Evolutionary conservation across 108 stramenopile species (phyloP).

Genomic region (Skeletonema marinoi): DNA sequence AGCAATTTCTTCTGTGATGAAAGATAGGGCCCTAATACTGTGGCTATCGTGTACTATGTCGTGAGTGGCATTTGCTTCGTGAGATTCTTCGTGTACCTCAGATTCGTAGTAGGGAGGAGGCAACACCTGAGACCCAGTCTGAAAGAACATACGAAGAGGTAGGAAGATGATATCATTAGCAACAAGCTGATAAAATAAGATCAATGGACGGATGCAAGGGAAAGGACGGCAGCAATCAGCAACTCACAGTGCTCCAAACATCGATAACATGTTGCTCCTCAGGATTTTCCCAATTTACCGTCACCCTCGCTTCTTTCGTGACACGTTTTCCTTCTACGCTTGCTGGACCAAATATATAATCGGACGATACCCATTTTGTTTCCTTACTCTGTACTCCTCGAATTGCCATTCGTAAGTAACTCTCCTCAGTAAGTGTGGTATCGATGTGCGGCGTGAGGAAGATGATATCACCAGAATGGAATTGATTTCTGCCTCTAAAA

Average conservation of each 20-base stretch:
- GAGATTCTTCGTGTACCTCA: neutral
- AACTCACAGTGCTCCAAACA: slow-evolving; percentile 25
- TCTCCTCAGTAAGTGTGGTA: slow-evolving; percentile 33
- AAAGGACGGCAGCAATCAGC: neutral
- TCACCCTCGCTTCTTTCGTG: slow-evolving; percentile 28
- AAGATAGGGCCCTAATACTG: neutral
- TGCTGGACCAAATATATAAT: slow-evolving; percentile 46
- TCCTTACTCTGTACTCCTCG: slow-evolving; percentile 21
- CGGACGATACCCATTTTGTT: slow-evolving; percentile 16
- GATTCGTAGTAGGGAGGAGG: slow-evolving; percentile 18
- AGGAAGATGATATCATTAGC: neutral
- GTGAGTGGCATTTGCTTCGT: neutral
- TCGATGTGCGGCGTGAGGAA: slow-evolving; percentile 50
- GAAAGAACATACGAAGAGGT: neutral
- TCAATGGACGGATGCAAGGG: neutral
- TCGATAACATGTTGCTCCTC: slow-evolving; percentile 56
- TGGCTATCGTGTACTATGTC: neutral
- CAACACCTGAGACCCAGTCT: slow-evolving; percentile 28
- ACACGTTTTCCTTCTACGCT: slow-evolving; percentile 37
- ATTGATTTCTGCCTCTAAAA: slow-evolving; percentile 45
- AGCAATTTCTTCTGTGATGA: neutral
- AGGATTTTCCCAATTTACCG: slow-evolving; percentile 50
- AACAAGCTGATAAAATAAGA: neutral
- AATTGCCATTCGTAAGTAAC: slow-evolving; percentile 17
- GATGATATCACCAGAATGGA: slow-evolving; percentile 46